A percentile compares a stretch with the other conserved stretches of the same genome.
These are phyloP conservation scores for Cupressus sempervirens DNA, from an alignment of 75 land plant species.

Conservation along the genomic window DNA sequence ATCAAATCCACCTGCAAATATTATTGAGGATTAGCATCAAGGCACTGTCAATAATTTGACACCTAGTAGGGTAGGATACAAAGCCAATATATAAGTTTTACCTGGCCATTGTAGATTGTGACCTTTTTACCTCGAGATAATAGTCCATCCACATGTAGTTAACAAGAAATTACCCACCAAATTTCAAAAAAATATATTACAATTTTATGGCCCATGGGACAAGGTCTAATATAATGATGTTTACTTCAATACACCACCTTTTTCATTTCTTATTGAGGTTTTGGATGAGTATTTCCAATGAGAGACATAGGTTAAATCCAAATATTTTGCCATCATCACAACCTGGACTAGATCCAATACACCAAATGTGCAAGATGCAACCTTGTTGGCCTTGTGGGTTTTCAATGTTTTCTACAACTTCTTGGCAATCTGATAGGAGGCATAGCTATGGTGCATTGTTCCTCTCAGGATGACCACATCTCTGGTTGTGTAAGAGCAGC, in stretches of 20 bases:
- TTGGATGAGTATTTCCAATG: constrained; percentile 93
- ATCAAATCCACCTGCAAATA: constrained; percentile 67
- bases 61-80: neutral
- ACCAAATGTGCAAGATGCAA: constrained; percentile 86
- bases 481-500: constrained; percentile 74
- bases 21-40: too few species aligned
- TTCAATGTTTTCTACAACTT: constrained; percentile 82
- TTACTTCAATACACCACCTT: constrained; percentile 79
- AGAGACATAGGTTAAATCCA: constrained; percentile 80
- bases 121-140: constrained; percentile 70
- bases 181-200: neutral
- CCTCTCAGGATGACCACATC: constrained; percentile 83
- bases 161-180: neutral
- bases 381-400: constrained; percentile 66
- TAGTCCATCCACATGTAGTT: constrained; percentile 66
- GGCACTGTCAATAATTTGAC: too few species aligned
- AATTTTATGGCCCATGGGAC: neutral
- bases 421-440: constrained; percentile 69
- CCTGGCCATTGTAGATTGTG: constrained; percentile 80
- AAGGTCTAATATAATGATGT: constrained; percentile 23
- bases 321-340: constrained; percentile 84
- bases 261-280: too few species aligned
- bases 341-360: constrained; percentile 91
- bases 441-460: constrained; percentile 54
- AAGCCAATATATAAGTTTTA: constrained; percentile 14